Base-by-base conservation (phyloP, 768 basidiomycete genomes). In the Mycena albidolilacea region DNA sequence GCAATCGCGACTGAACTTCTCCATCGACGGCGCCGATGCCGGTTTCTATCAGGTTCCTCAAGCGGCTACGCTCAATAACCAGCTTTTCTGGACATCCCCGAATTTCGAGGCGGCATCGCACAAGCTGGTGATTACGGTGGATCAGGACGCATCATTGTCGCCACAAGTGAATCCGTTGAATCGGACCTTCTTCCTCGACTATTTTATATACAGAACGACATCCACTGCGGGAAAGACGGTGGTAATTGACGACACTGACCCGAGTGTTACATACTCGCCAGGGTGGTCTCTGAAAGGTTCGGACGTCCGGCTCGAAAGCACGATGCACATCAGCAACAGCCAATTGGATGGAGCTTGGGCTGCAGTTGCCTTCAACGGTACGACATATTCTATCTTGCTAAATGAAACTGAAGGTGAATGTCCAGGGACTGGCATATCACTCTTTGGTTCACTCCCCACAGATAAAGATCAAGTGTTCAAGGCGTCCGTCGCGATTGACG, bases 161-260 rank as follows among this genome's bases (percentile, higher is more conserved):
- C 30, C 4, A 43, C 21, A n/a, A 19, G 48, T 0, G 17, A 30
- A 23, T 54, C 5, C 7, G 50, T 21, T 9, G n/a, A 12, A 30
- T 21, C 0, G 52, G 6, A 54, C 21, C 23, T 23, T 67, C 21
- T 60, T 48, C 12, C 58, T 67, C 23, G 67, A 67, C 44, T 67
- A 67, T 30, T 48, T 67, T 43, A 37, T 67, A 15, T 67, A 59
- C 44, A 50, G 37, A 35, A 38, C 67, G n/a, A 15, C 58, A 37
- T 19, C 57, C 15, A 21, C 58, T 60, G 43, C 58, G 37, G 67
- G 58, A 7, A 46, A 44, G 43, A 60, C 43, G 15, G 1, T 54
- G 52, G 21, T 54, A 5, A 9, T 54, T 30, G 52, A 54, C 23
- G 52, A 54, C 52, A 54, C 3, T 14, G 67, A 67, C 58, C 15